Evolutionary conservation across 169 alveolate genomes (phyloP).

Genomic region (Babesia gibsoni): DNA sequence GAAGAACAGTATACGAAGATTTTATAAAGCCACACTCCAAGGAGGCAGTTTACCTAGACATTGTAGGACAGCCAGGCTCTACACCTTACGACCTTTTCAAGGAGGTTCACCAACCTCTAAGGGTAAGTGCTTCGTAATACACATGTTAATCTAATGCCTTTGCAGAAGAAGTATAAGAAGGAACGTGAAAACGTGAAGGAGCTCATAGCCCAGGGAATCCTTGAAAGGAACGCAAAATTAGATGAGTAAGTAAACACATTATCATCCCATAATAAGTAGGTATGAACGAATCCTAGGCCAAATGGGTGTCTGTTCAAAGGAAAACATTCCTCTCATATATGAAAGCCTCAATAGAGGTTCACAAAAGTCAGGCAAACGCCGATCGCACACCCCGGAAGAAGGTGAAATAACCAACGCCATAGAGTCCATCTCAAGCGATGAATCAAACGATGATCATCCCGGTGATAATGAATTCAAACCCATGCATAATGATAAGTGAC

Average conservation of each 20-base stretch:
- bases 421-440: slow-evolving; percentile 4
- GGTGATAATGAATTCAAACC: slow-evolving; percentile 16
- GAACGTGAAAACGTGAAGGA: slow-evolving; percentile 24
- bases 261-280: background rate
- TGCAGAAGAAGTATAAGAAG: slow-evolving; percentile 11
- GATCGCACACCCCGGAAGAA: slow-evolving; percentile 18
- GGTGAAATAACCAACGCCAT: slow-evolving; percentile 10
- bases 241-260: background rate
- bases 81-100: slow-evolving; percentile 61
- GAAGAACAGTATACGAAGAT: slow-evolving; percentile 37
- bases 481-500: slow-evolving; percentile 13
- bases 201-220: slow-evolving; percentile 12
- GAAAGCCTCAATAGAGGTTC: slow-evolving; percentile 22
- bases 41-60: slow-evolving; percentile 61
- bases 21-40: slow-evolving; percentile 53
- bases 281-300: slow-evolving; percentile 1
- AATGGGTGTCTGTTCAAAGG: slow-evolving; percentile 1
- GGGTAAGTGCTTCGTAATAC: background rate
- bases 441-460: background rate
- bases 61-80: slow-evolving; percentile 68
- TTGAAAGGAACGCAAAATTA: slow-evolving; percentile 7
- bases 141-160: too few species aligned
- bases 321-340: background rate
- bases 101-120: slow-evolving; percentile 46
- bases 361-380: background rate